These are phyloP conservation scores for Coemansia sp. DNA, from an alignment of 192 early-diverging fungal genomes.

Conservation along the genomic window DNA sequence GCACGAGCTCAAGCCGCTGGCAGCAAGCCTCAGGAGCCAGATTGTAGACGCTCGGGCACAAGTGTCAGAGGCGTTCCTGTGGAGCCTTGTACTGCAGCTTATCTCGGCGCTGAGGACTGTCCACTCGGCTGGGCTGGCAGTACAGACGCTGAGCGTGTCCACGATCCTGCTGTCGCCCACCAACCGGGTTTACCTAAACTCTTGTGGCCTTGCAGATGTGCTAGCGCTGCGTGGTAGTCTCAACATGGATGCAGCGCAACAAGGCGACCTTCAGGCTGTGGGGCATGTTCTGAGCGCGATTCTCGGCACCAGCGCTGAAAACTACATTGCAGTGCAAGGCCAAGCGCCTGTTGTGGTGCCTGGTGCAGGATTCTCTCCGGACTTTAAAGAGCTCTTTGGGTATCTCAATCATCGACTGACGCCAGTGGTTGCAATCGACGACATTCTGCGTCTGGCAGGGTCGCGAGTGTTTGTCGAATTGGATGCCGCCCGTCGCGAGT, in stretches of 20 bases:
- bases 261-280: slow-evolving; percentile 38
- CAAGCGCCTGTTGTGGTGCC: slow-evolving; percentile 72
- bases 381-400: slow-evolving; percentile 81
- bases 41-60: slow-evolving; percentile 22
- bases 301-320: slow-evolving; percentile 27
- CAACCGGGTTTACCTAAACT: slow-evolving; percentile 64
- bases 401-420: slow-evolving; percentile 51
- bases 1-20: slow-evolving; percentile 87
- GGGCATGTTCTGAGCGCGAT: slow-evolving; percentile 33
- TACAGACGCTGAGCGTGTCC: slow-evolving; percentile 73
- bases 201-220: slow-evolving; percentile 45
- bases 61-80: slow-evolving; percentile 35
- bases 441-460: slow-evolving; percentile 51
- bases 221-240: slow-evolving; percentile 13
- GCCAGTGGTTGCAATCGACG: slow-evolving; percentile 42
- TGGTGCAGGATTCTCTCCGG: slow-evolving; percentile 68
- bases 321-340: slow-evolving; percentile 17
- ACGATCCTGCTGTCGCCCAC: slow-evolving; percentile 86
- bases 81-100: slow-evolving; percentile 46
- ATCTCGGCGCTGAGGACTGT: slow-evolving; percentile 68
- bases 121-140: slow-evolving; percentile 81
- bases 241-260: slow-evolving; percentile 30
- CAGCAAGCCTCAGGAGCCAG: slow-evolving; percentile 31
- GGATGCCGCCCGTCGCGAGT: slow-evolving; percentile 53
- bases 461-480: slow-evolving; percentile 49